A percentile compares a stretch with the other conserved stretches of the same genome.
phyloP scores from a whole-genome alignment of 1,284 basidiomycete genomes.

The Apiotrichum porosum region DNA sequence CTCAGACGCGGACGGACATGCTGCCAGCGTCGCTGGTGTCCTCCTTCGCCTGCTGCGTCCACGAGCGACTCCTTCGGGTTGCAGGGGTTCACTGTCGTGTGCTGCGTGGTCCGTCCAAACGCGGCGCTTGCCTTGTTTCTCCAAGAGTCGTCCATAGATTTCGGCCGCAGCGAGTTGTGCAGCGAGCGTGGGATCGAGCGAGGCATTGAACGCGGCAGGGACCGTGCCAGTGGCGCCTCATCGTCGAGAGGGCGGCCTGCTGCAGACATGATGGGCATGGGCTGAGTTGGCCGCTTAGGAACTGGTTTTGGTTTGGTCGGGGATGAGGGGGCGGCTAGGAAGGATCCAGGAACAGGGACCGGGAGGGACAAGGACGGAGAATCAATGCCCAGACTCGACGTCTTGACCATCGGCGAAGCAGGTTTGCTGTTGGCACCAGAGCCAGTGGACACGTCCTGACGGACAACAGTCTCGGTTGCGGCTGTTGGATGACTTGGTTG shows the following conservation, averaged over 20 bases:
- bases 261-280: constrained; percentile 32
- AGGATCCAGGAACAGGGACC: constrained; percentile 21
- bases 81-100: constrained; percentile 46
- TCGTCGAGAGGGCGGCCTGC: constrained; percentile 21
- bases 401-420: not conserved
- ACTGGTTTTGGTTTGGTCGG: constrained; percentile 5
- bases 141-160: constrained; percentile 39
- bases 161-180: constrained; percentile 12
- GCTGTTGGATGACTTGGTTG: constrained; percentile 39
- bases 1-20: constrained; percentile 72
- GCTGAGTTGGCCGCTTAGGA: constrained; percentile 22
- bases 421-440: constrained; percentile 3
- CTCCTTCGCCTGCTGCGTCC: constrained; percentile 13
- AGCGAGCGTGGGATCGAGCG: constrained; percentile 11
- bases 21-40: constrained; percentile 79
- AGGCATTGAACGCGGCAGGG: constrained; percentile 11
- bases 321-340: constrained; percentile 21
- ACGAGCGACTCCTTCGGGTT: constrained; percentile 28
- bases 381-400: too few relatives aligned
- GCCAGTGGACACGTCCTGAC: constrained; percentile 30
- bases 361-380: constrained; percentile 11
- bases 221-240: constrained; percentile 18
- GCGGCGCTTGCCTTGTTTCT: constrained; percentile 29
- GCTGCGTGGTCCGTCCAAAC: constrained; percentile 31
- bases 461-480: constrained; percentile 28